A percentile compares a stretch with the other conserved stretches of the same genome.
Conservation (phyloP, 176 grass and related monocot genomes). For the barley (Hordeum vulgare) region DNA sequence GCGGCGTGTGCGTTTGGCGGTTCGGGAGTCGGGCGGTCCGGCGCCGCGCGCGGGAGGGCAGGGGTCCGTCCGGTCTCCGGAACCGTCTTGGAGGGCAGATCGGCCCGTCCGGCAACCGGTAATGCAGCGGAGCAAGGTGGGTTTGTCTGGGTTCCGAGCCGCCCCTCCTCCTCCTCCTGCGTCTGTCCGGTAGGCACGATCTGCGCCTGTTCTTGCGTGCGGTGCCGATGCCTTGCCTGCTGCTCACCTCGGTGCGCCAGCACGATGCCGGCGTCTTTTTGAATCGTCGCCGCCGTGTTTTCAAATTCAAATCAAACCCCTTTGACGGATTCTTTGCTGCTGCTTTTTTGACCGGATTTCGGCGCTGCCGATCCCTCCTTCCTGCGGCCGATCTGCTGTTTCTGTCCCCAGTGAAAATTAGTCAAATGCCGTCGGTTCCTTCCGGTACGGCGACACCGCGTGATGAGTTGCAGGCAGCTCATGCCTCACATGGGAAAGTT, state of each 20-base stretch:
- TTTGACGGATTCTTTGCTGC: neutral
- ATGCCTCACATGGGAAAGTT: conserved; percentile 30
- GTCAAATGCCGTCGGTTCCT: conserved; percentile 17
- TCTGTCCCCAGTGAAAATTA: neutral
- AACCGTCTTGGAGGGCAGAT: conserved; percentile 28
- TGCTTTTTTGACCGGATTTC: neutral
- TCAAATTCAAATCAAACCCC: neutral
- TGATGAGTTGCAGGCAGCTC: conserved; percentile 23
- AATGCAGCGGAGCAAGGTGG: conserved; percentile 83
- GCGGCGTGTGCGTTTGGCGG: neutral
- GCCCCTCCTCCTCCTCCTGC: neutral
- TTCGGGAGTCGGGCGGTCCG: neutral
- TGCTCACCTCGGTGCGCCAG: neutral
- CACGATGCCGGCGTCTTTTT: neutral
- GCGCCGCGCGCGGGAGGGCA: conserved; percentile 6
- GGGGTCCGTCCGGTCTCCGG: neutral
- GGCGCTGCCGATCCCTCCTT: neutral
- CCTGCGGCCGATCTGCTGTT: neutral
- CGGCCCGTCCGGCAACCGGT: neutral
- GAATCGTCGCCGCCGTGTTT: neutral
- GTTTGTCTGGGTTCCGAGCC: neutral
- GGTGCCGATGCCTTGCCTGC: no score
- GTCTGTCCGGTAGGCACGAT: neutral
- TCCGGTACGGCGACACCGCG: neutral
- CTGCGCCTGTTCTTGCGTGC: neutral